Evolutionary conservation across 805 yeast genomes (phyloP).

Genomic region (Scheffersomyces stipitis): DNA sequence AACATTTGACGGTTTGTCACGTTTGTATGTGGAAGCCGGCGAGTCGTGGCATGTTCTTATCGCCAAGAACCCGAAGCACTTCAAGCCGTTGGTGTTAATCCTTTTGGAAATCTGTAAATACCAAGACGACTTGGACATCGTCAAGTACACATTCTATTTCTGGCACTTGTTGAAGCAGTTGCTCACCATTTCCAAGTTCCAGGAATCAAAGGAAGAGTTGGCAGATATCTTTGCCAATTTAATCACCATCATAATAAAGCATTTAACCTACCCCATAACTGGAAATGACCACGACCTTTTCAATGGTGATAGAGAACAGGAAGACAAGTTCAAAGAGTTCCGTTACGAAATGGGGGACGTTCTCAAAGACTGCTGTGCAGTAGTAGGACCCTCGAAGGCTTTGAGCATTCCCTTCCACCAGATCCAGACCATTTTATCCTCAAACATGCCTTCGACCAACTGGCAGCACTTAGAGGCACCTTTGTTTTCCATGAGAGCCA

Average conservation of each 20-base stretch:
- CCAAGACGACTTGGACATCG: conserved; percentile 84
- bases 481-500: conserved; percentile 82
- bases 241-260: conserved; percentile 60
- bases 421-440: conserved; percentile 45
- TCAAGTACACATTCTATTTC: conserved; percentile 86
- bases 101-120: conserved; percentile 68
- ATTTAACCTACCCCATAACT: conserved; percentile 69
- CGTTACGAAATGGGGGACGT: conserved; percentile 98
- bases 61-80: conserved; percentile 67
- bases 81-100: conserved; percentile 71
- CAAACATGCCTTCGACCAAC: conserved; percentile 29
- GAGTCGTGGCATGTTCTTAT: conserved; percentile 92
- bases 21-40: conserved; percentile 87
- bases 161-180: conserved; percentile 84
- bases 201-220: conserved; percentile 50
- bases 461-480: conserved; percentile 95
- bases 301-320: conserved; percentile 69
- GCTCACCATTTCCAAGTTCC: conserved; percentile 58
- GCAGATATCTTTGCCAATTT: conserved; percentile 58
- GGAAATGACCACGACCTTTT: conserved; percentile 45
- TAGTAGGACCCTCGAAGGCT: conserved; percentile 75
- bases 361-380: conserved; percentile 91
- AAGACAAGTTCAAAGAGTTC: conserved; percentile 90
- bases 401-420: conserved; percentile 66
- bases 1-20: conserved; percentile 64